phyloP scores from a whole-genome alignment of 306 rosid genomes.

The Amphicarpaea edgeworthii region DNA sequence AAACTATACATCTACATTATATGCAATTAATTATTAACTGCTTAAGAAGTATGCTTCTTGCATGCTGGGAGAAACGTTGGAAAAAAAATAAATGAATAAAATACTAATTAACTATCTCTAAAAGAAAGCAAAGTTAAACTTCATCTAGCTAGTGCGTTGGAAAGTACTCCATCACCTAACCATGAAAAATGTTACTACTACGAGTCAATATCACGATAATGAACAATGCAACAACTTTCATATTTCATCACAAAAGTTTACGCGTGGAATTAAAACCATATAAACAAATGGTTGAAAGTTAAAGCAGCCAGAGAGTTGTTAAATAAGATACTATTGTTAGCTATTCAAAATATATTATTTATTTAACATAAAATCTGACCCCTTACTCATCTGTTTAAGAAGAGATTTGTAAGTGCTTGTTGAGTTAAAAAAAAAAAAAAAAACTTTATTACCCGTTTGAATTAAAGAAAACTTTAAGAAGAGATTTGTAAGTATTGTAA shows the following conservation, averaged over 20 bases:
- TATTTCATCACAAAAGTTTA: neutral
- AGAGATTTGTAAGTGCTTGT: neutral
- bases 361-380: no score
- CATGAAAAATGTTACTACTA: conserved; percentile 8
- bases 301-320: conserved; percentile 4
- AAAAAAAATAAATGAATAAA: no score
- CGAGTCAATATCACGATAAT: neutral
- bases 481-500: no score
- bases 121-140: neutral
- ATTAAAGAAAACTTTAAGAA: no score
- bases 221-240: conserved; percentile 19
- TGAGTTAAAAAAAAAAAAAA: no score
- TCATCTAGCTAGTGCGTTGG: neutral
- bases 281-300: conserved; percentile 24
- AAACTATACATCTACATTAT: neutral
- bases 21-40: no score
- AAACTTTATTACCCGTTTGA: neutral
- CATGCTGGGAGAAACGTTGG: conserved; percentile 5
- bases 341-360: neutral
- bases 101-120: no score
- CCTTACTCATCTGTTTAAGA: no score
- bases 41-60: neutral
- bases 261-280: conserved; percentile 25
- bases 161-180: conserved; percentile 15
- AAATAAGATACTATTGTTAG: neutral